Base-by-base conservation (phyloP, 1,139 yeast species). In the Debaryomycetaceae sp. region DNA sequence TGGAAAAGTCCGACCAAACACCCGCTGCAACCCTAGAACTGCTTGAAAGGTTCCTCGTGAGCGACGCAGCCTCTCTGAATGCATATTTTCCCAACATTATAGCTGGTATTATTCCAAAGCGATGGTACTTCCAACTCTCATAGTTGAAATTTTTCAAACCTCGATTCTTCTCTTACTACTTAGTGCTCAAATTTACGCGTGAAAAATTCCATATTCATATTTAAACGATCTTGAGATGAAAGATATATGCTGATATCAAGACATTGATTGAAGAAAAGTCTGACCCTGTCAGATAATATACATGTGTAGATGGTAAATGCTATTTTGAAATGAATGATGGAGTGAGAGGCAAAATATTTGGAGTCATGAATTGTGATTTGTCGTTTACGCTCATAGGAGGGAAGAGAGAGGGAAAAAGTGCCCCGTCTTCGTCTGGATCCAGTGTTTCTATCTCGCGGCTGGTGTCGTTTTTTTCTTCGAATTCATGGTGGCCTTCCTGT, bases 1-100 rank as follows among this genome's bases (percentile, higher is more conserved):
- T 62, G 41, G 69, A 44, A 50, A 75, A 74, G 43, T 76, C 77
- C 6, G 70, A 60, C 84, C 84, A 79, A 34, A 74, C 66, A 6
- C 81, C 79, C 37, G 29, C 42, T 42, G 17, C 43, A 20, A 38
- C 14, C 20, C 47, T 47, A 42, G 35, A 41, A 38, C 56, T 44
- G 31, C 31, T 27, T 8, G 11, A 8, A 11, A 27, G 11, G 4
- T 7, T 11, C 31, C 31, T 27, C 4, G 11, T 3, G 31, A 27
- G 11, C 31, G 11, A 27, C 11, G 31, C 11, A 27, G 31, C 31
- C 8, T 27, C 31, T 27, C 11, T 27, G 11, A 8, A 27, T 8
- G 11, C 11, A 11, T 2, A 7, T 27, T 11, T 27, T 27, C 31
- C 11, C 31, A 27, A 27, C 31, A 27, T 27, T 8, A 11, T 27